These are phyloP conservation scores for Poronia punctata DNA, from an alignment of 495 filamentous ascomycete species.

Conservation along the genomic window DNA sequence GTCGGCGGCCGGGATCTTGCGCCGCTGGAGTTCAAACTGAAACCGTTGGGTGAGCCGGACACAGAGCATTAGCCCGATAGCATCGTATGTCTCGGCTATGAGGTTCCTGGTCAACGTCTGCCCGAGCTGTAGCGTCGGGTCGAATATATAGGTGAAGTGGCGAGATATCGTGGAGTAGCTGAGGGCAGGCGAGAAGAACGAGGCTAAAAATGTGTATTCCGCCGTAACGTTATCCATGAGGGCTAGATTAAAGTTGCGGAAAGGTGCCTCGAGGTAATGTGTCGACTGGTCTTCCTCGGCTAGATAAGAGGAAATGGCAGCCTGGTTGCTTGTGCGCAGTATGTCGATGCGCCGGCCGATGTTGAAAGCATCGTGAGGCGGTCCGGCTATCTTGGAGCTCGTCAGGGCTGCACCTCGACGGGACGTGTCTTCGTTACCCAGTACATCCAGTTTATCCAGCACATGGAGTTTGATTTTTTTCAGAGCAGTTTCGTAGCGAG, in stretches of 20 bases:
- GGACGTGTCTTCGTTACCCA: conserved; percentile 68
- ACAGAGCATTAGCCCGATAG: conserved; percentile 76
- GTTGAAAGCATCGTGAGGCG: conserved; percentile 79
- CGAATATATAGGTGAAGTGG: conserved; percentile 75
- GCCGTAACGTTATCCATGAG: conserved; percentile 90
- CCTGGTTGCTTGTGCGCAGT: conserved; percentile 59
- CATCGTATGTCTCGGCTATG: conserved; percentile 69
- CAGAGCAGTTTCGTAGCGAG: conserved; percentile 74
- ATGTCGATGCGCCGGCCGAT: conserved; percentile 78
- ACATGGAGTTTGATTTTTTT: conserved; percentile 76
- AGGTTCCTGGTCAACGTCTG: conserved; percentile 69
- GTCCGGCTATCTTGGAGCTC: conserved; percentile 42
- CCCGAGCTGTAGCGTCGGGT: conserved; percentile 74
- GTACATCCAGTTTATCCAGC: conserved; percentile 75
- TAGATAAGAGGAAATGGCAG: conserved; percentile 70
- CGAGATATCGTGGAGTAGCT: conserved; percentile 50
- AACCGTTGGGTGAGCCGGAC: conserved; percentile 91
- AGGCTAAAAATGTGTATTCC: conserved; percentile 87
- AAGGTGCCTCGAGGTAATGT: conserved; percentile 83
- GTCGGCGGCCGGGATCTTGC: conserved; percentile 82
- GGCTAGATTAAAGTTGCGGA: conserved; percentile 89
- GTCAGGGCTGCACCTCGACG: conserved; percentile 49
- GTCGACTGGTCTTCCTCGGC: conserved; percentile 80
- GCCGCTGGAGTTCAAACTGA: conserved; percentile 85
- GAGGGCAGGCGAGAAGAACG: conserved; percentile 69